These are phyloP conservation scores for Xanthoconium stramineum DNA, from an alignment of 768 basidiomycete genomes.

Conservation along the genomic window DNA sequence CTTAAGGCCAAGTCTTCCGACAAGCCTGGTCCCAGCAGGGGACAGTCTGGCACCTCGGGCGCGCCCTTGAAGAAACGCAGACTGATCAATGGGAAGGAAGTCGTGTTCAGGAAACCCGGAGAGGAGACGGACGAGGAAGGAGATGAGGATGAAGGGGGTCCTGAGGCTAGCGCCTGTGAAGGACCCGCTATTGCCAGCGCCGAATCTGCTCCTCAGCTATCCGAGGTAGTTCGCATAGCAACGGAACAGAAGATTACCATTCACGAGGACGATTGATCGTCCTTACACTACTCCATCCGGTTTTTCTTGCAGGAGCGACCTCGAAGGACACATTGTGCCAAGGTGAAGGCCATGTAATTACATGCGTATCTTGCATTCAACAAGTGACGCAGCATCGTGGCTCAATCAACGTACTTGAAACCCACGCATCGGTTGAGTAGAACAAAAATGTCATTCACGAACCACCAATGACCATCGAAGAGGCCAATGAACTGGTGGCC, in stretches of 20 bases:
- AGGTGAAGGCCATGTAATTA: conserved; percentile 8
- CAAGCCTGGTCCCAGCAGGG: conserved; percentile 27
- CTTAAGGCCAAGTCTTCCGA: conserved; percentile 40
- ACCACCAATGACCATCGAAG: too few relatives aligned
- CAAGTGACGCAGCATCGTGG: neutral
- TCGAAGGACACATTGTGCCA: neutral
- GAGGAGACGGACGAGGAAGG: conserved; percentile 49
- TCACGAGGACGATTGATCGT: conserved; percentile 47
- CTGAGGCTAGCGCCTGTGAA: neutral
- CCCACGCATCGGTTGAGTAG: neutral
- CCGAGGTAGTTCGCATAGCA: conserved; percentile 22
- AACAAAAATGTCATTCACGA: neutral
- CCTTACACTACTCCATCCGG: neutral
- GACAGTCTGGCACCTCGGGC: conserved; percentile 26
- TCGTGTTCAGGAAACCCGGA: conserved; percentile 54
- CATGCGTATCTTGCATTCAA: conserved; percentile 3
- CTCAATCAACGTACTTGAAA: too few relatives aligned
- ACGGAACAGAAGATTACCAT: conserved; percentile 42
- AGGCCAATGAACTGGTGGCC: neutral
- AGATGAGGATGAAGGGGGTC: conserved; percentile 31
- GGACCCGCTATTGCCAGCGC: conserved; percentile 2
- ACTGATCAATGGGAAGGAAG: conserved; percentile 72
- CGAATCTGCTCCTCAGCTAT: neutral
- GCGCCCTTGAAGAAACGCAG: conserved; percentile 74
- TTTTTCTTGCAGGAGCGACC: neutral